These are phyloP conservation scores for Nicotiana tabacum DNA, from an alignment of 257 asterid genomes.

Conservation along the genomic window DNA sequence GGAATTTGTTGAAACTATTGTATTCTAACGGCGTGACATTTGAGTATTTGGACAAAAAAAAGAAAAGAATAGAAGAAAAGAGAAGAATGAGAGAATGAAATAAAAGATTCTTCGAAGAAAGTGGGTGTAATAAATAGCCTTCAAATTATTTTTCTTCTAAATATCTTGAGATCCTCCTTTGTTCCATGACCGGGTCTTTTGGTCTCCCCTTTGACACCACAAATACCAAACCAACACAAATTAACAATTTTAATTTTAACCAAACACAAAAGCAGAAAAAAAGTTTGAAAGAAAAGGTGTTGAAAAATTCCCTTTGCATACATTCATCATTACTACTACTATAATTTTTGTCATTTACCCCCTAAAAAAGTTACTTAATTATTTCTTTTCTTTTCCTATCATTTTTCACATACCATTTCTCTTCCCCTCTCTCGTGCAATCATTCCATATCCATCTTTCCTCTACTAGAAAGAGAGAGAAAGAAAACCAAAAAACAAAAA, in stretches of 20 bases:
- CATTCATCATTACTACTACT: not conserved
- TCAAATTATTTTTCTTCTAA: not conserved
- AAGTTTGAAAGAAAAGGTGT: not conserved
- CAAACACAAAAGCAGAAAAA: slow-evolving; percentile 4
- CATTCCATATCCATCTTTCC: slow-evolving; percentile 16
- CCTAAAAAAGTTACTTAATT: slow-evolving; percentile 5
- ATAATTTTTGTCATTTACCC: not conserved
- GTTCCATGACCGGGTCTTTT: slow-evolving; percentile 40
- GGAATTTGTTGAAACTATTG: not conserved
- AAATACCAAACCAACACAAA: slow-evolving; percentile 14
- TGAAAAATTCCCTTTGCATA: not conserved
- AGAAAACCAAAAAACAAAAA: slow-evolving; percentile 11
- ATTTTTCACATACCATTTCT: not conserved
- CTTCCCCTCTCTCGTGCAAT: slow-evolving; percentile 7
- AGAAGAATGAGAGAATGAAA: not conserved
- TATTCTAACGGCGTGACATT: not conserved
- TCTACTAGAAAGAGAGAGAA: slow-evolving; percentile 12
- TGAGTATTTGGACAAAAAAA: not conserved
- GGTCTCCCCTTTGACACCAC: slow-evolving; percentile 40
- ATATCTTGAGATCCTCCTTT: slow-evolving; percentile 46
- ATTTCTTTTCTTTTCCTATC: not conserved
- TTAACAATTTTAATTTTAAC: not conserved
- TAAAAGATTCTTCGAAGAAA: slow-evolving; percentile 4
- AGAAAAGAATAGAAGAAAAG: not conserved
- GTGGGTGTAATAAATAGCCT: not conserved